Base-by-base conservation (phyloP, 2,329 filamentous ascomycete species). In the Tolypocladium nubicola region DNA sequence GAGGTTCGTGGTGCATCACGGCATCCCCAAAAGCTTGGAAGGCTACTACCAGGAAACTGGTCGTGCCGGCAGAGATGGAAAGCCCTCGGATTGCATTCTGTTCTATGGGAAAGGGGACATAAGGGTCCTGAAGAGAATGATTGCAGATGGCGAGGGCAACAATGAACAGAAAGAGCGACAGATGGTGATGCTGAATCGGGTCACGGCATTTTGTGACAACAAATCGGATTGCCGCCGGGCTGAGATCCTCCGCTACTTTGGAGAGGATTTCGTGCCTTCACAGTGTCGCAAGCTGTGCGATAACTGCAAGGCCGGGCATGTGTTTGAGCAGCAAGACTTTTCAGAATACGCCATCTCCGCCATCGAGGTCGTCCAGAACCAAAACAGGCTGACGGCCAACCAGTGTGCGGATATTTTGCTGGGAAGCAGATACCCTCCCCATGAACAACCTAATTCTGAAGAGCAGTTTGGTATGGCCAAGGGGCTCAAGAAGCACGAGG, bases 11-110 rank as follows among this genome's bases (percentile, higher is more conserved):
- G 90, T 99, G 45, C 95, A 99, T 68, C 87, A 96, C 66, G 89
- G 86, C 49, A 79, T 99, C 7, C 94, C 94, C 1, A 97, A 99
- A 72, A 97, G 90, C 65, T 76, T 99, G 56, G 94, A 99, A 73
- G 94, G 94, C 0, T 99, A 99, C 71, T 99, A 99, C 67, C 94
- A 99, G 69, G 94, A 99, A 71, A 99, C 94, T 50, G 94, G 94
- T 1, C 88, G 94, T 65, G 94, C 95, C 58, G 94, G 94, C 8
- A 84, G 94, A 69, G 94, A 99, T 70, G 93, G 93, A 10, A 85
- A 90, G 63, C 81, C 80, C 23, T 97, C 94, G 8, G 86, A 88
- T 58, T 99, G 94, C 74, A 94, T 92, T 69, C 80, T 99, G 16
- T 97, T 87, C 72, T 99, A 94, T 66, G 84, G 84, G 50, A 96